Percentiles rank a stretch among this genome's conserved stretches.
Evolutionary conservation across 768 basidiomycete genomes (phyloP).

Genomic region (Trametopsis cervina): DNA sequence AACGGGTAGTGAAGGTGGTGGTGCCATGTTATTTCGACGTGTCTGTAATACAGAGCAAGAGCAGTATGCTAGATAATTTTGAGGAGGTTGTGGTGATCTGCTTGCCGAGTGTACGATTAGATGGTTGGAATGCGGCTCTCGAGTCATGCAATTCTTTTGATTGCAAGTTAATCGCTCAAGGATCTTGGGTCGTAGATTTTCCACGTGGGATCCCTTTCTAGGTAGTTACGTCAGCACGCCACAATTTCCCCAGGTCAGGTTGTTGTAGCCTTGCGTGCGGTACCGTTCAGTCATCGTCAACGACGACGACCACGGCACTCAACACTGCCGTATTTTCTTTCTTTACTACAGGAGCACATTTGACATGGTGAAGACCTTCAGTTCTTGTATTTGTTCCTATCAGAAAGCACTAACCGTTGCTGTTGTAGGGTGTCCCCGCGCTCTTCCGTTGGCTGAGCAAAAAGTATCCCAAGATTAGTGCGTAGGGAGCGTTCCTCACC

Average conservation of each 20-base stretch:
- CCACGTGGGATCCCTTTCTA: neutral
- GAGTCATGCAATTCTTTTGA: neutral
- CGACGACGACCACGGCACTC: slow-evolving; percentile 8
- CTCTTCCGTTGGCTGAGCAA: slow-evolving; percentile 98
- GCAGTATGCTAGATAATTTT: neutral
- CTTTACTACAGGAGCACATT: neutral
- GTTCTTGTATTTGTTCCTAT: neutral
- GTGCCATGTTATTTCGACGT: slow-evolving; percentile 13
- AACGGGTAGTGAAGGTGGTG: slow-evolving; percentile 18
- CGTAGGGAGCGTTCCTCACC: slow-evolving; percentile 20
- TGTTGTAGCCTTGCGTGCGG: neutral
- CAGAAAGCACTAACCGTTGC: neutral
- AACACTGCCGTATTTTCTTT: neutral
- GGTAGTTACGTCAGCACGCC: slow-evolving; percentile 5
- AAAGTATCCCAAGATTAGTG: slow-evolving; percentile 97
- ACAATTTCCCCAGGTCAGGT: neutral
- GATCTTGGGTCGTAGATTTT: neutral
- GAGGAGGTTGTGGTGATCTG: neutral
- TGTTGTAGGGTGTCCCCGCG: slow-evolving; percentile 85
- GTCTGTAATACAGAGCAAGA: neutral
- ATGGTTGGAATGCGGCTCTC: neutral
- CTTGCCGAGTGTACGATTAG: neutral
- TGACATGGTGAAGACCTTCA: slow-evolving; percentile 5
- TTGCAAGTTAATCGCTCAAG: neutral
- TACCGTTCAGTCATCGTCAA: neutral